phyloP scores from a whole-genome alignment of 2,329 filamentous ascomycete species.

The Geosmithia flava region DNA sequence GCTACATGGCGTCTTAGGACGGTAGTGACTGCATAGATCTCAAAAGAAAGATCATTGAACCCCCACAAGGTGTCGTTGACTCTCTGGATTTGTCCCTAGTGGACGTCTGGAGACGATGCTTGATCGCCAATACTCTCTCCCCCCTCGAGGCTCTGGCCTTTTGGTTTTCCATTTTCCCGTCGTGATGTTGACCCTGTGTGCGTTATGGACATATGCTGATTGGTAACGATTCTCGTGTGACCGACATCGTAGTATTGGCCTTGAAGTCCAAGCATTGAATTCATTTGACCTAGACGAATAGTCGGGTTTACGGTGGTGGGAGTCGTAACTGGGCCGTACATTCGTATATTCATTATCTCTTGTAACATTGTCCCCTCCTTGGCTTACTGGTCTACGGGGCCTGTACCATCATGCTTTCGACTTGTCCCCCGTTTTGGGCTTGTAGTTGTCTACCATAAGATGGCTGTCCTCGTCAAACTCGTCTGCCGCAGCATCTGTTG shows the following conservation, averaged over 20 bases:
- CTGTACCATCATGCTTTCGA: slow-evolving; percentile 1
- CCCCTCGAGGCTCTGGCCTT: slow-evolving; percentile 2
- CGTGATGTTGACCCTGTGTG: background rate
- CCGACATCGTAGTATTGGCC: too few species aligned
- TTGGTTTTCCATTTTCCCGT: background rate
- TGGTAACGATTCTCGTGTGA: too few species aligned
- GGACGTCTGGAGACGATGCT: slow-evolving; percentile 57
- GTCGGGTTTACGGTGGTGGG: too few species aligned
- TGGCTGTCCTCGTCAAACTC: slow-evolving; percentile 19
- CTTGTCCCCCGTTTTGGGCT: slow-evolving; percentile 21
- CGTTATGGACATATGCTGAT: slow-evolving; percentile 2
- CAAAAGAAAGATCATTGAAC: slow-evolving; percentile 44
- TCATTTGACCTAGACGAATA: too few species aligned
- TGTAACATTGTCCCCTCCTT: too few species aligned
- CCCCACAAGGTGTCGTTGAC: slow-evolving; percentile 81
- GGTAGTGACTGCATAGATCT: slow-evolving; percentile 48
- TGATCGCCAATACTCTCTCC: slow-evolving; percentile 64
- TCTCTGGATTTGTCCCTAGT: slow-evolving; percentile 32
- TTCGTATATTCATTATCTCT: too few species aligned
- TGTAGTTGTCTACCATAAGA: slow-evolving; percentile 38
- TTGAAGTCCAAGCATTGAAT: too few species aligned
- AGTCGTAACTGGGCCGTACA: too few species aligned
- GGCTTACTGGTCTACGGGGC: too few species aligned
- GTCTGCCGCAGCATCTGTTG: background rate
- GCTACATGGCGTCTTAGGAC: slow-evolving; percentile 44